These are phyloP conservation scores for Raphanus raphanistrum DNA, from an alignment of 345 rosid genomes.

Conservation along the genomic window DNA sequence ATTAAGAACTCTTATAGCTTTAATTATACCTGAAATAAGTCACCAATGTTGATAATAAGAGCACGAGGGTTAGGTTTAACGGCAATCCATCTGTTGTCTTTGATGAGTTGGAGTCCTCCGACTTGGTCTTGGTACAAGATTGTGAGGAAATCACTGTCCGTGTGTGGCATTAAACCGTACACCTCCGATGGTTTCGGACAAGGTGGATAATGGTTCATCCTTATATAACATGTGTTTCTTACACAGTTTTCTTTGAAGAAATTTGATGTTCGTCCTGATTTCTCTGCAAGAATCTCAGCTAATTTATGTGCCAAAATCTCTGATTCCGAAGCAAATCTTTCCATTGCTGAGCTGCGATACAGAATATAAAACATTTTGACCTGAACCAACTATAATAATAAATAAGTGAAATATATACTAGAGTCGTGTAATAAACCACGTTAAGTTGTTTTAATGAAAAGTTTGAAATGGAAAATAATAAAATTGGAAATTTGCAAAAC, in stretches of 20 bases:
- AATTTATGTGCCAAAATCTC: conserved; percentile 61
- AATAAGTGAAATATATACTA: no score
- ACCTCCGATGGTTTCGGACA: conserved; percentile 57
- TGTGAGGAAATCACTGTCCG: conserved; percentile 96
- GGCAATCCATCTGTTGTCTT: conserved; percentile 77
- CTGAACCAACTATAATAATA: no score
- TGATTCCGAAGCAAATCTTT: conserved; percentile 58
- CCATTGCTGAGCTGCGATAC: conserved; percentile 59
- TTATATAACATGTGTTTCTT: conserved; percentile 73
- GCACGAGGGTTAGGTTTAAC: conserved; percentile 85
- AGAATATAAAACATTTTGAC: neutral
- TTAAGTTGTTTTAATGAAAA: neutral
- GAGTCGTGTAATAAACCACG: no score
- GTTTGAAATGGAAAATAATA: neutral
- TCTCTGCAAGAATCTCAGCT: conserved; percentile 68
- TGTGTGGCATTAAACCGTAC: conserved; percentile 87
- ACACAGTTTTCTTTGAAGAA: conserved; percentile 67
- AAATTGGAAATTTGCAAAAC: neutral
- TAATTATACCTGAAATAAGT: conserved; percentile 74
- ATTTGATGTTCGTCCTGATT: conserved; percentile 50
- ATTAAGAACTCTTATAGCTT: neutral
- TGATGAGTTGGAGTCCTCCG: conserved; percentile 85
- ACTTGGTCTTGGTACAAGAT: conserved; percentile 83
- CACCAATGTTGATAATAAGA: conserved; percentile 83
- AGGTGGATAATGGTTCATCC: conserved; percentile 88